These are phyloP conservation scores for Naganishia albida DNA, from an alignment of 1,284 basidiomycete genomes.

Conservation along the genomic window DNA sequence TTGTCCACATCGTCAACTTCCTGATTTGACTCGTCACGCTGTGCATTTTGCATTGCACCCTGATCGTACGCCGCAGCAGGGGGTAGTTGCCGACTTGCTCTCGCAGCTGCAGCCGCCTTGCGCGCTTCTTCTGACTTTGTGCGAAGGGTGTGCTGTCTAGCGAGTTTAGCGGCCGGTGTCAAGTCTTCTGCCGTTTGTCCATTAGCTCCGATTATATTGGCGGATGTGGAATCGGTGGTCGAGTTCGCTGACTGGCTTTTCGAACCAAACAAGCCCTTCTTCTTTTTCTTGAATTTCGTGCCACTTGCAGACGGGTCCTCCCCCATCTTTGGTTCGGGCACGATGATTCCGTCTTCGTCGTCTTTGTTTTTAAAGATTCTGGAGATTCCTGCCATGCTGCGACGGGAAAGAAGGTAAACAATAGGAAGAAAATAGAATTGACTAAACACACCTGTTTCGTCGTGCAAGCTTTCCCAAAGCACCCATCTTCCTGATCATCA, in stretches of 20 bases:
- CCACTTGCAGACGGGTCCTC: slow-evolving; percentile 44
- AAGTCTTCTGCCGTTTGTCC: slow-evolving; percentile 69
- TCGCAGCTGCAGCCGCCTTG: slow-evolving; percentile 57
- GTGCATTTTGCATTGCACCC: slow-evolving; percentile 36
- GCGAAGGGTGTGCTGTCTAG: slow-evolving; percentile 74
- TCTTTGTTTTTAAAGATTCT: slow-evolving; percentile 90
- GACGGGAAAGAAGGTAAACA: background rate
- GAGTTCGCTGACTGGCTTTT: slow-evolving; percentile 72
- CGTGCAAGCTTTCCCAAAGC: slow-evolving; percentile 88
- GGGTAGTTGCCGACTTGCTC: slow-evolving; percentile 39
- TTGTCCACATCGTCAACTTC: slow-evolving; percentile 8
- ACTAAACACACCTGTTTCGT: slow-evolving; percentile 64
- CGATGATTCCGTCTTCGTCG: slow-evolving; percentile 59
- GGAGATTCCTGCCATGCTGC: slow-evolving; percentile 81
- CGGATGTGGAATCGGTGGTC: slow-evolving; percentile 78
- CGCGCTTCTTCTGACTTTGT: slow-evolving; percentile 65
- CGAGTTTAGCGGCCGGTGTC: slow-evolving; percentile 88
- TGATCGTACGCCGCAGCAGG: slow-evolving; percentile 60
- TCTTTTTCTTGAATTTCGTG: slow-evolving; percentile 46
- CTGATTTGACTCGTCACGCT: background rate
- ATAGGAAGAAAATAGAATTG: background rate
- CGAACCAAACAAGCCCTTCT: slow-evolving; percentile 39
- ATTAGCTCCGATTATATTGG: slow-evolving; percentile 69
- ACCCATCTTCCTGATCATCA: slow-evolving; percentile 97
- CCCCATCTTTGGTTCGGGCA: slow-evolving; percentile 53